Base-by-base conservation (phyloP, 2,329 filamentous ascomycete species). In the Lizonia empirigonia region DNA sequence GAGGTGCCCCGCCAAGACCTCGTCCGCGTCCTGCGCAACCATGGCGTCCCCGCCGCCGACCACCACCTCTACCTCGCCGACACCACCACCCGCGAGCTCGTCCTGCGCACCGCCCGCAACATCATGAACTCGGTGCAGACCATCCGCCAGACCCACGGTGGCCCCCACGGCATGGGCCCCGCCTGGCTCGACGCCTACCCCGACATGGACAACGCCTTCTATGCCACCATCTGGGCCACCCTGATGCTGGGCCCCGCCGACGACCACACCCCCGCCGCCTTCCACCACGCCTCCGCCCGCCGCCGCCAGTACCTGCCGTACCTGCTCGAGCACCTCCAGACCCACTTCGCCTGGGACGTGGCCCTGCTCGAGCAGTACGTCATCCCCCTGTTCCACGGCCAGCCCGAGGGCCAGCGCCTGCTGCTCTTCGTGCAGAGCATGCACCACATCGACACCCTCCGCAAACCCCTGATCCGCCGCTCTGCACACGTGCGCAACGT, bases 81-180 rank as follows among this genome's bases (percentile, higher is more conserved):
- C 8, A 86, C 89, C 1, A 77, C 80, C 1, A 83, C 84, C 1
- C 77, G 83, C 2, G 82, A 87, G 47, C 85, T 96, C 58, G 85
- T 91, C 7, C 79, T 89, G 61, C 85, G 91, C 44, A 89, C 88
- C 8, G 86, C 87, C 12, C 85, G 87, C 62, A 97, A 96, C 72
- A 92, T 97, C 59, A 81, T 89, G 62, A 85, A 85, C 36, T 89
- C 89, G 1, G 78, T 91, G 35, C 79, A 85, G 64, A 77, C 82
- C 50, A 70, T 74, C 7, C 74, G 65, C 19, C 62, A 69, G 33
- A 58, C 58, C 1, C 60, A 70, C 37, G 58, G 47, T 2, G 60
- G 57, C 7, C 32, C 57, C 5, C 47, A 60, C 41, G 60, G 56
- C 9, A 61, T 69, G 1, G 54, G 65, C 27, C 41, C 63, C 1